phyloP scores from a whole-genome alignment of 805 yeast genomes.

The Limtongia smithiae region DNA sequence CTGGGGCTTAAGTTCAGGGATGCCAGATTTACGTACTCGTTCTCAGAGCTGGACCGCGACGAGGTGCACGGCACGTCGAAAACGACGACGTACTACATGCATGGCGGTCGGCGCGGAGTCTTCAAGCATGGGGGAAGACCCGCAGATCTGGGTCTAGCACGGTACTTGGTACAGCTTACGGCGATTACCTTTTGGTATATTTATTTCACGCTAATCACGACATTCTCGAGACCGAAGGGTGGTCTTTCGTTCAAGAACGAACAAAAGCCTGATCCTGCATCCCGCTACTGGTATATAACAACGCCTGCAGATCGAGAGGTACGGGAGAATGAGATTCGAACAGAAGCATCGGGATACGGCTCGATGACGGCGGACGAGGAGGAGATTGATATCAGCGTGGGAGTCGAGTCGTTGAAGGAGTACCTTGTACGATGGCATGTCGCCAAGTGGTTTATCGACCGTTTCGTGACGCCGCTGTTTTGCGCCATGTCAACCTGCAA shows the following conservation, averaged over 20 bases:
- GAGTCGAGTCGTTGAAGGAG: slow-evolving; percentile 16
- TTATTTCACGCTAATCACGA: slow-evolving; percentile 17
- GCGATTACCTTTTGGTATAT: slow-evolving; percentile 10
- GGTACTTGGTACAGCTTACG: slow-evolving; percentile 1
- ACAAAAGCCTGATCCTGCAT: slow-evolving; percentile 1
- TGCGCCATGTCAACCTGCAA: slow-evolving; percentile 22
- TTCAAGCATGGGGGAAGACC: slow-evolving; percentile 19
- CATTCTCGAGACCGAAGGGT: slow-evolving; percentile 11
- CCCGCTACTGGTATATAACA: slow-evolving; percentile 1
- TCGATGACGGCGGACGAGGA: slow-evolving; percentile 6
- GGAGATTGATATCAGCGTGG: neutral
- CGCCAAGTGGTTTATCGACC: slow-evolving; percentile 16
- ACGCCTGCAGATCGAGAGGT: neutral
- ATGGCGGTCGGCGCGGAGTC: slow-evolving; percentile 18
- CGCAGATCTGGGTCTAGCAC: neutral
- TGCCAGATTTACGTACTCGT: slow-evolving; percentile 24
- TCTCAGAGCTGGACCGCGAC: slow-evolving; percentile 8
- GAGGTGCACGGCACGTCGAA: neutral
- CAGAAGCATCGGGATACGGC: slow-evolving; percentile 4
- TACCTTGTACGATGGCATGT: slow-evolving; percentile 13
- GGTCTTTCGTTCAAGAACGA: slow-evolving; percentile 17
- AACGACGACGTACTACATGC: slow-evolving; percentile 17
- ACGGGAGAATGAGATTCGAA: neutral
- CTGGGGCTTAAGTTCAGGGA: slow-evolving; percentile 22
- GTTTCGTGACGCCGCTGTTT: slow-evolving; percentile 17